Conservation (phyloP, 2,329 filamentous ascomycete genomes). For the Apiospora marii region DNA sequence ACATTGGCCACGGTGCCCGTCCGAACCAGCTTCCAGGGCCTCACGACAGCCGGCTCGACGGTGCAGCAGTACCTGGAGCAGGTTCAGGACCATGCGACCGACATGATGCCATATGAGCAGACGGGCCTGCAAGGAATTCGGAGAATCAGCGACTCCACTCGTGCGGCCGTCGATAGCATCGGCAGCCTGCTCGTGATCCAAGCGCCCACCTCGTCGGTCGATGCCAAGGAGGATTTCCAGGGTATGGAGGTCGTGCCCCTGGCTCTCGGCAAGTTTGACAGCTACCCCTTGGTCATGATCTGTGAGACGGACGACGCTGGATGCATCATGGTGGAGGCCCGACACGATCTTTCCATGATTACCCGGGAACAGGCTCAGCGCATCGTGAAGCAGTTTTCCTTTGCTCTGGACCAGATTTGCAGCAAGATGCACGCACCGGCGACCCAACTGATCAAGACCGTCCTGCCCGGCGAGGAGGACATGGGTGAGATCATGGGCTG, state of each 20-base stretch:
- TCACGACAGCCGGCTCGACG: constrained; percentile 32
- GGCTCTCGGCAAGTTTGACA: neutral
- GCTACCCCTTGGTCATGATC: constrained; percentile 14
- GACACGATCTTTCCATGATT: neutral
- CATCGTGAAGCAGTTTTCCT: constrained; percentile 12
- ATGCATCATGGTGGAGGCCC: neutral
- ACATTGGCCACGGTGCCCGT: constrained; percentile 52
- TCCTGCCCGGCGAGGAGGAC: constrained; percentile 26
- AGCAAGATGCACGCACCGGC: neutral
- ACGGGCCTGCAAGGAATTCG: neutral
- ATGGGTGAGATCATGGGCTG: constrained; percentile 19
- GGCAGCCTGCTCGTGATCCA: constrained; percentile 5
- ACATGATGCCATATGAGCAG: constrained; percentile 20
- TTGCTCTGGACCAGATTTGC: constrained; percentile 28
- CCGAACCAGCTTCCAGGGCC: constrained; percentile 41
- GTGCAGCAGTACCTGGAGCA: constrained; percentile 45
- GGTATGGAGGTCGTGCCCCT: neutral
- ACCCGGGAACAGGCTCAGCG: neutral
- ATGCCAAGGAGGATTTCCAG: neutral
- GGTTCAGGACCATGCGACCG: constrained; percentile 25
- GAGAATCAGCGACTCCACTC: neutral
- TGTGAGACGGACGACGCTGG: neutral
- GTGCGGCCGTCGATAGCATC: neutral
- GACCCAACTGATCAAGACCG: constrained; percentile 19
- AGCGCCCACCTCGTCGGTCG: neutral